Evolutionary conservation across 768 basidiomycete genomes (phyloP).

Genomic region (Suillus occidentalis): DNA sequence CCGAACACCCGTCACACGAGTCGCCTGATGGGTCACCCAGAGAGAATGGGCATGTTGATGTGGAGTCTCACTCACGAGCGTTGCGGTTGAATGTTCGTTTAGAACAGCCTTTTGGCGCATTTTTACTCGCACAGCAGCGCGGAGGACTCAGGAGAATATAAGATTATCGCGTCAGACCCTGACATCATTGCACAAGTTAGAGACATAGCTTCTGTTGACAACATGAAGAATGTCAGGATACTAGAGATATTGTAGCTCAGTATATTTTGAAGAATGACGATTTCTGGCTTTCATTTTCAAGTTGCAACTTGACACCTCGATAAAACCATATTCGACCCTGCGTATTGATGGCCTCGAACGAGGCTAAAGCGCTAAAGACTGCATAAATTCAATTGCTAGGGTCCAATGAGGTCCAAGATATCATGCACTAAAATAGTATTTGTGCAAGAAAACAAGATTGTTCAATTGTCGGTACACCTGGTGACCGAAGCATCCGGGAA

Average conservation of each 20-base stretch:
- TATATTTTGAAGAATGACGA: neutral
- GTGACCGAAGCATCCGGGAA: slow-evolving; percentile 59
- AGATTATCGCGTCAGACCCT: neutral
- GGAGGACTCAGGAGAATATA: neutral
- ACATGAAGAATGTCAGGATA: neutral
- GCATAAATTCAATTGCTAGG: neutral
- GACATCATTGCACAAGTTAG: neutral
- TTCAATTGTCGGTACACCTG: slow-evolving; percentile 53
- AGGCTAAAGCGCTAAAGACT: neutral
- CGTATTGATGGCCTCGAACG: neutral
- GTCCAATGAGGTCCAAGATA: neutral
- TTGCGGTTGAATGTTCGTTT: neutral
- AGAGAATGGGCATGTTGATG: neutral
- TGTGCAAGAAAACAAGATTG: neutral
- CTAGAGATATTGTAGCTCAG: neutral
- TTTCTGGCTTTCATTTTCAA: no score
- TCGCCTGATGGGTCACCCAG: neutral
- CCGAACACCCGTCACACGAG: neutral
- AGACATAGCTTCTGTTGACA: neutral
- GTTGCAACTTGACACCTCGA: no score
- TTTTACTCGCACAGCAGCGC: neutral
- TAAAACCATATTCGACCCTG: neutral
- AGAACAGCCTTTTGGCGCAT: neutral
- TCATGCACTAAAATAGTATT: neutral
- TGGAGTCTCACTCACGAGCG: neutral